A percentile compares a stretch with the other conserved stretches of the same genome.
These are phyloP conservation scores for Pseudofabraea citricarpa DNA, from an alignment of 2,329 filamentous ascomycete genomes.

Conservation along the genomic window DNA sequence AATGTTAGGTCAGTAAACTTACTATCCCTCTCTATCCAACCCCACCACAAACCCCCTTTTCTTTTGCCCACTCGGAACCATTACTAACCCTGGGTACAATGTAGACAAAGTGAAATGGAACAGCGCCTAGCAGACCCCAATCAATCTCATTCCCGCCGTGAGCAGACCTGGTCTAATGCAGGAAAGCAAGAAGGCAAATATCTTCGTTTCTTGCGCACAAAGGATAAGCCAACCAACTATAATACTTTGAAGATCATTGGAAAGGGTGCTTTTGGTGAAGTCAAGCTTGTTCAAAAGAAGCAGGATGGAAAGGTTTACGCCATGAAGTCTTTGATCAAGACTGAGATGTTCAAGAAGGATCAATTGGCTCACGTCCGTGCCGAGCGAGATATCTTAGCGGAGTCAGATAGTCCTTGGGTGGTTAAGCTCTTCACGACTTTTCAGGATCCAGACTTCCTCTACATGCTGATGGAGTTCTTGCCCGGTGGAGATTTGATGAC, in stretches of 20 bases:
- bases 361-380: constrained; percentile 96
- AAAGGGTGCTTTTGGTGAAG: constrained; percentile 97
- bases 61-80: no score
- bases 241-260: constrained; percentile 96
- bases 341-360: constrained; percentile 99
- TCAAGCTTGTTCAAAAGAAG: constrained; percentile 95
- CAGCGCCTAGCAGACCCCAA: constrained; percentile 74
- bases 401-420: constrained; percentile 99
- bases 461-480: constrained; percentile 99
- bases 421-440: constrained; percentile 98
- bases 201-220: constrained; percentile 87
- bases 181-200: constrained; percentile 89
- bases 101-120: constrained; percentile 86
- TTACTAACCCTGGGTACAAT: no score
- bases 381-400: constrained; percentile 94
- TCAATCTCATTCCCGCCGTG: constrained; percentile 70
- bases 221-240: constrained; percentile 92
- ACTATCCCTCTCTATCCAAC: no score
- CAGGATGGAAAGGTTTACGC: constrained; percentile 96
- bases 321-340: constrained; percentile 97
- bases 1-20: constrained; percentile 73
- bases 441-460: constrained; percentile 92
- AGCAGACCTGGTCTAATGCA: constrained; percentile 78
- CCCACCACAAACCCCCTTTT: no score
- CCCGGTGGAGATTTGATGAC: constrained; percentile 98